Evolutionary conservation across 1,284 basidiomycete species (phyloP).

Genomic region (Tilletia setariae): DNA sequence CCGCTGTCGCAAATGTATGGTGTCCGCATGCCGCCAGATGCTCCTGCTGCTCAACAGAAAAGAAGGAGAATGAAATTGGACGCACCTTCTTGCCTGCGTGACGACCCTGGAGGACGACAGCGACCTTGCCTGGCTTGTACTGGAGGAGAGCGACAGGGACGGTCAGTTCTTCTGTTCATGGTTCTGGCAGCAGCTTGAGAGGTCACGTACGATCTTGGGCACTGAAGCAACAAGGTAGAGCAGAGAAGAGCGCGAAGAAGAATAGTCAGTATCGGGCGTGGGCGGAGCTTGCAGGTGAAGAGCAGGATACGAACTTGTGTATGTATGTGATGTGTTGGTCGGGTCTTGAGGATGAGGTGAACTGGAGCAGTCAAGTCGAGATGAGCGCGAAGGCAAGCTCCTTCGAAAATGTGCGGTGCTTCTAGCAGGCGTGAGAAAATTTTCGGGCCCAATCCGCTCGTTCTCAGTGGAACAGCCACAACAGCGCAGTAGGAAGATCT

Average conservation of each 20-base stretch:
- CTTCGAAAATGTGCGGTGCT: not conserved
- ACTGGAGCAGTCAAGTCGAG: not conserved
- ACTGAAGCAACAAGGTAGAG: not conserved
- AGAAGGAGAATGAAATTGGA: constrained; percentile 19
- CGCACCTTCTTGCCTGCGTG: constrained; percentile 54
- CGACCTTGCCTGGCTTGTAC: constrained; percentile 83
- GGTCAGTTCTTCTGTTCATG: not conserved
- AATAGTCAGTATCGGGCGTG: not conserved
- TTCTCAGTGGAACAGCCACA: too few species aligned
- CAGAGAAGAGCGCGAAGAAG: not conserved
- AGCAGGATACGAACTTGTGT: not conserved
- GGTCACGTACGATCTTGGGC: constrained; percentile 13
- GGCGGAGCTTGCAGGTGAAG: not conserved
- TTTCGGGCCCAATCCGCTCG: not conserved
- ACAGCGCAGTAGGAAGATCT: too few species aligned
- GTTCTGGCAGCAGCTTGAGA: not conserved
- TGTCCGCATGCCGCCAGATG: too few species aligned
- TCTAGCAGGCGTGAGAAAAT: not conserved
- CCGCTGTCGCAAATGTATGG: too few species aligned
- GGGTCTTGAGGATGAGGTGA: constrained; percentile 7
- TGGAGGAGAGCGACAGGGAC: not conserved
- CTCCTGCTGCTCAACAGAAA: not conserved
- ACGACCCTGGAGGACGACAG: constrained; percentile 53
- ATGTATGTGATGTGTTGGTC: not conserved
- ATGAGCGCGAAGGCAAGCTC: not conserved